Percentiles rank a stretch among this genome's conserved stretches.
phyloP scores from a whole-genome alignment of 75 land plant species.

The Pinus tabuliformis region DNA sequence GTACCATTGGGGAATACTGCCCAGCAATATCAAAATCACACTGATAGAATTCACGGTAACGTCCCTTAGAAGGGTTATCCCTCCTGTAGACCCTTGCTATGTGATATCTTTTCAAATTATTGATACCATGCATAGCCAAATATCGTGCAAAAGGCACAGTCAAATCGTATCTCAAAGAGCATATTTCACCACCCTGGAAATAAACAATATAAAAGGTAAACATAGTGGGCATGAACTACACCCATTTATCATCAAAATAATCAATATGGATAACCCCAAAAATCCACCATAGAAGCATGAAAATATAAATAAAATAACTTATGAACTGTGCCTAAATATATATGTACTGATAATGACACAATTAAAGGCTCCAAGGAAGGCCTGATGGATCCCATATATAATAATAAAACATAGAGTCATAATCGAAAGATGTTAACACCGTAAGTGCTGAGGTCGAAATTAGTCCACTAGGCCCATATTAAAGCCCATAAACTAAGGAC shows the following conservation, averaged over 20 bases:
- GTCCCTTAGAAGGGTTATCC: constrained; percentile 88
- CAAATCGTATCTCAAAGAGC: constrained; percentile 82
- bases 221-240: not conserved
- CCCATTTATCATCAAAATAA: not conserved
- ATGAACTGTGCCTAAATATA: not conserved
- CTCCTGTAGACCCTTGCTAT: constrained; percentile 86
- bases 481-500: not conserved
- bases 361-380: not conserved
- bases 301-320: not conserved
- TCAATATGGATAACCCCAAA: not conserved
- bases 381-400: not conserved
- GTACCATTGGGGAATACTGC: constrained; percentile 67
- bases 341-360: not conserved
- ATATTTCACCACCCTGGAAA: constrained; percentile 93
- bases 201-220: not conserved
- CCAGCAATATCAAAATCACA: constrained; percentile 98
- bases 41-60: constrained; percentile 92
- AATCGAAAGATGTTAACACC: not conserved
- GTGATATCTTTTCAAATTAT: constrained; percentile 73
- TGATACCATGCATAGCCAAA: constrained; percentile 76
- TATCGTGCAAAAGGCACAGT: constrained; percentile 93
- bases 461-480: not conserved
- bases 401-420: not conserved
- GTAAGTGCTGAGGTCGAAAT: not conserved
- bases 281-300: not conserved